Conservation (phyloP, 148 eudicot genomes). For the Vaccinium macrocarpon region DNA sequence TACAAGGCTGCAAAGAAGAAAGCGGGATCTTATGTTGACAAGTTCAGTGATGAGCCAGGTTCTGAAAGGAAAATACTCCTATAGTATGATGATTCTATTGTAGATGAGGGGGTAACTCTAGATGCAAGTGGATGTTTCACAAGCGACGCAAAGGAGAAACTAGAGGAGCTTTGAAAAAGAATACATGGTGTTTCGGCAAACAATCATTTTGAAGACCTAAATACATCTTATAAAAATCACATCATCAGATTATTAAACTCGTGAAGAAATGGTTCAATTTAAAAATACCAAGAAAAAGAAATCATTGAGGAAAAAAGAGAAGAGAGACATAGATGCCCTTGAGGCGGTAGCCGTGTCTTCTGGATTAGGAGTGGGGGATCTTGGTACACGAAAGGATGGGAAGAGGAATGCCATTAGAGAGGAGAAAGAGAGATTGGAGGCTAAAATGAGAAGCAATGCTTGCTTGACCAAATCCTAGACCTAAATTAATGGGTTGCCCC, state of each 20-base stretch:
- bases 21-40: constrained; percentile 67
- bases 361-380: constrained; percentile 80
- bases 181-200: constrained; percentile 58
- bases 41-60: constrained; percentile 49
- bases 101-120: constrained; percentile 83
- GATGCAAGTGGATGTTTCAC: constrained; percentile 80
- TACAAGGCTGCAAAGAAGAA: constrained; percentile 86
- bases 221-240: constrained; percentile 45
- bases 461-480: no score
- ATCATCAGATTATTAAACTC: constrained; percentile 80
- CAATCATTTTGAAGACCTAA: constrained; percentile 62
- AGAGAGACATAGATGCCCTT: constrained; percentile 80
- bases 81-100: constrained; percentile 85
- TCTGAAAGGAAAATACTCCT: constrained; percentile 79
- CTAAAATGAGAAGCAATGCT: constrained; percentile 68
- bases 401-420: constrained; percentile 57
- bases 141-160: constrained; percentile 77
- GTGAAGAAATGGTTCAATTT: constrained; percentile 85
- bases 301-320: constrained; percentile 88
- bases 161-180: constrained; percentile 90
- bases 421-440: constrained; percentile 73
- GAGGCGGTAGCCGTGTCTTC: constrained; percentile 88
- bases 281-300: constrained; percentile 97
- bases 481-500: no score
- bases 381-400: constrained; percentile 76